These are phyloP conservation scores for Tricholomella constricta DNA, from an alignment of 768 basidiomycete species.

Conservation along the genomic window DNA sequence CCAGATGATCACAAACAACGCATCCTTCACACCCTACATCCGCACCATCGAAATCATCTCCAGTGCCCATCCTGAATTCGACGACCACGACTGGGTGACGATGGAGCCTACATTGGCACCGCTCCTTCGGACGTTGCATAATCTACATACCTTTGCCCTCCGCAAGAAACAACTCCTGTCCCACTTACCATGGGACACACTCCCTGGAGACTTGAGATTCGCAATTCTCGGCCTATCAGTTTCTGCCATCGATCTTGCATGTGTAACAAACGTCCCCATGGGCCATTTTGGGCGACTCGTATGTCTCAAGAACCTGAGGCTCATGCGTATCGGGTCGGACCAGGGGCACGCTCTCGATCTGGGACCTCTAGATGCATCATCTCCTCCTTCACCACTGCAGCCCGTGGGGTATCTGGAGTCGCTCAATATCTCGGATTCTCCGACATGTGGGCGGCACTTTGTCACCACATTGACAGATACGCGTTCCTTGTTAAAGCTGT, in stretches of 20 bases:
- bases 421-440: not conserved
- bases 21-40: conserved; percentile 4
- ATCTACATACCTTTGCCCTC: conserved; percentile 10
- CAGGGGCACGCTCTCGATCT: not conserved
- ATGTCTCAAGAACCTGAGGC: not conserved
- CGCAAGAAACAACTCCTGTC: not conserved
- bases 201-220: too few relatives aligned
- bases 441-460: not conserved
- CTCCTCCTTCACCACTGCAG: not conserved
- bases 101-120: conserved; percentile 18
- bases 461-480: not conserved
- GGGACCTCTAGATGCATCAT: too few relatives aligned
- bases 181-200: not conserved
- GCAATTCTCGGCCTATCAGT: too few relatives aligned
- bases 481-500: not conserved
- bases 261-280: not conserved
- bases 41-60: conserved; percentile 1
- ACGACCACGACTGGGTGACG: conserved; percentile 13
- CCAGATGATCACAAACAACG: not conserved
- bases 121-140: conserved; percentile 11
- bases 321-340: not conserved
- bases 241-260: not conserved
- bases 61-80: too few relatives aligned
- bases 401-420: not conserved
- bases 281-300: not conserved